Conservation (phyloP, 768 basidiomycete genomes). For the Lanmaoa pseudosensibilis region DNA sequence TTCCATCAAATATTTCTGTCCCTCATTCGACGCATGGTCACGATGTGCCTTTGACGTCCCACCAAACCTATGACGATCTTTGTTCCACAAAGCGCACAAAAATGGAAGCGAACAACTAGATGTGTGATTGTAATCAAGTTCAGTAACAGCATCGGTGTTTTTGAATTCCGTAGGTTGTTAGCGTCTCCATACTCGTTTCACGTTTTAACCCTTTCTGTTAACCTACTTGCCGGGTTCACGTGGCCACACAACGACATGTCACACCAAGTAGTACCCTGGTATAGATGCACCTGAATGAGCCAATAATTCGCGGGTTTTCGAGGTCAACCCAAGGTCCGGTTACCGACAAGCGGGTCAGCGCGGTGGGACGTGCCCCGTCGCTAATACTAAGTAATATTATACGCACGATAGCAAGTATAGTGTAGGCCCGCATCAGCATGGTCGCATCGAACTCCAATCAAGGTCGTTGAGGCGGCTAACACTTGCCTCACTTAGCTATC, state of each 20-base stretch:
- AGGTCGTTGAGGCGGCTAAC: neutral
- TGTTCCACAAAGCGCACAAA: conserved; percentile 14
- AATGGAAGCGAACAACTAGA: conserved; percentile 25
- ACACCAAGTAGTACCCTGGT: neutral
- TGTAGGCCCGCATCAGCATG: neutral
- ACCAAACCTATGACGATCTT: conserved; percentile 15
- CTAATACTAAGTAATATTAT: neutral
- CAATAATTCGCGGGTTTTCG: neutral
- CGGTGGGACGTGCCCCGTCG: conserved; percentile 8
- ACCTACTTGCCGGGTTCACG: conserved; percentile 32
- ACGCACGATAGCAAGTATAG: conserved; percentile 20
- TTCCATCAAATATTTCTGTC: conserved; percentile 14
- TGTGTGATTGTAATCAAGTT: conserved; percentile 7
- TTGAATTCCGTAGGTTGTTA: conserved; percentile 16
- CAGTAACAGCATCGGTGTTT: conserved; percentile 15
- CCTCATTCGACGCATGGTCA: conserved; percentile 4
- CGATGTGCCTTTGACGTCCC: conserved; percentile 15
- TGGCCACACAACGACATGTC: conserved; percentile 14
- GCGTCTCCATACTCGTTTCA: conserved; percentile 30
- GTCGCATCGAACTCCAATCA: conserved; percentile 13
- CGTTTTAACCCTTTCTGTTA: conserved; percentile 17
- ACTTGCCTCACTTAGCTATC: conserved; percentile 13
- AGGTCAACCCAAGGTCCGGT: conserved; percentile 12
- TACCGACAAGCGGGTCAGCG: conserved; percentile 10
- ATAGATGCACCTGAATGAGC: neutral